Evolutionary conservation across 2,329 filamentous ascomycete genomes (phyloP).

Genomic region (Huntiella abstrusa): DNA sequence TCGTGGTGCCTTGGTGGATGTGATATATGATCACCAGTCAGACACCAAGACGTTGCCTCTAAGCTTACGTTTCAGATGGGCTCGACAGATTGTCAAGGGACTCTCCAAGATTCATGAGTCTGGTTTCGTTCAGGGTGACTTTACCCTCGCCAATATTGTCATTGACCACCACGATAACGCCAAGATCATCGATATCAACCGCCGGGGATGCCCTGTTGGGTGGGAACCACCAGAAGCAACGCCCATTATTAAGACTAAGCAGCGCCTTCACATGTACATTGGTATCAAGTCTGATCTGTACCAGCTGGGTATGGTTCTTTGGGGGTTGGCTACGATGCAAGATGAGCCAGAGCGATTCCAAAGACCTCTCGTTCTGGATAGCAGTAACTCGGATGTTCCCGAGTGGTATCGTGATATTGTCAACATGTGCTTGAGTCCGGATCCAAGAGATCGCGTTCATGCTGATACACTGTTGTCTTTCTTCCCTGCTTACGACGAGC

Average conservation of each 20-base stretch:
- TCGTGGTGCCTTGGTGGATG: conserved; percentile 71
- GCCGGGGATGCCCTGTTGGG: conserved; percentile 86
- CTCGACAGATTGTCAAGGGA: conserved; percentile 73
- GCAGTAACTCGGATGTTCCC: conserved; percentile 45
- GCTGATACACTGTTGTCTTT: conserved; percentile 51
- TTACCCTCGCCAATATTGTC: conserved; percentile 93
- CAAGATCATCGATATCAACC: conserved; percentile 96
- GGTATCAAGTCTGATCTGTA: conserved; percentile 94
- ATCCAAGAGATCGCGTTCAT: conserved; percentile 53
- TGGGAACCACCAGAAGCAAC: conserved; percentile 94
- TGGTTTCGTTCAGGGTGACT: conserved; percentile 93
- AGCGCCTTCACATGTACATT: conserved; percentile 91
- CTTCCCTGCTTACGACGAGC: conserved; percentile 33
- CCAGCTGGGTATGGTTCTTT: conserved; percentile 92
- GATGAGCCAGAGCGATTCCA: conserved; percentile 70
- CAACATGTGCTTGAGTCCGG: conserved; percentile 53
- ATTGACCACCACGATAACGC: conserved; percentile 70
- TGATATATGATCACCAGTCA: conserved; percentile 54
- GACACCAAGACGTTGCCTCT: conserved; percentile 36
- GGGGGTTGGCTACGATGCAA: conserved; percentile 70
- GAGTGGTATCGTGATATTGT: conserved; percentile 63
- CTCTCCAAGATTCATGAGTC: conserved; percentile 86
- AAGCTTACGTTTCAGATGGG: conserved; percentile 67
- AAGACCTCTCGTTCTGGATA: conserved; percentile 43
- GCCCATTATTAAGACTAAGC: conserved; percentile 66